Base-by-base conservation (phyloP, 192 early-diverging fungal species). In the Coemansia sp. region DNA sequence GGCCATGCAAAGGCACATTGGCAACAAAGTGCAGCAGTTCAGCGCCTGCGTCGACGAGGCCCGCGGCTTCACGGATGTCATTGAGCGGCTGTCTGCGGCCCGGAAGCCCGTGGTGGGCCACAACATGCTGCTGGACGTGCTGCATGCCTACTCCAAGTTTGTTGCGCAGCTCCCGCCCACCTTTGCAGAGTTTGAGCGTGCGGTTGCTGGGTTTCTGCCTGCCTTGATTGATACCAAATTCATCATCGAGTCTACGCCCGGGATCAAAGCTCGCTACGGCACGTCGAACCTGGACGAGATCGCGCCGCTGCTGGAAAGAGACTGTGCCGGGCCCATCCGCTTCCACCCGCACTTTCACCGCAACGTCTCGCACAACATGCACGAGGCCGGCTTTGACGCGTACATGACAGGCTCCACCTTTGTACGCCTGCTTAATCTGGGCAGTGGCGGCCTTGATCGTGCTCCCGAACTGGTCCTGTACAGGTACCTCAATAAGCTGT, bases 301-400 rank as follows among this genome's bases (percentile, higher is more conserved):
- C 18, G 59, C 60, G 17, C 69, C 64, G 10, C 52, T 51, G 60
- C 62, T 78, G 17, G 64, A 69, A 30, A 26, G 50, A 14, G 20
- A 39, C 15, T 54, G 21, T 20, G 17, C 36, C 21, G 42, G 38
- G 39, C 18, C 62, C 28, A 62, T 71, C 38, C 83, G 69, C 12
- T 65, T 86, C 55, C 82, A 78, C 14, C 42, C 76, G 18, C 62
- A 47, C 5, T 88, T 84, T 51, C 66, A 60, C 17, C 62, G 76
- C 43, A 82, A 85, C 17, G 56, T 52, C 30, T 54, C 64, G 11
- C 59, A 68, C 1, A 80, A 69, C 38, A 83, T 83, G 63, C 94
- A 97, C 60, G 94, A 97, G 60, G 94, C 94, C 11, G 94, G 89
- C 3, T 97, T 85, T 60, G 94, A 97, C 69, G 91, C 92, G 0